phyloP scores from a whole-genome alignment of 768 basidiomycete genomes.

The Suillus placidus region DNA sequence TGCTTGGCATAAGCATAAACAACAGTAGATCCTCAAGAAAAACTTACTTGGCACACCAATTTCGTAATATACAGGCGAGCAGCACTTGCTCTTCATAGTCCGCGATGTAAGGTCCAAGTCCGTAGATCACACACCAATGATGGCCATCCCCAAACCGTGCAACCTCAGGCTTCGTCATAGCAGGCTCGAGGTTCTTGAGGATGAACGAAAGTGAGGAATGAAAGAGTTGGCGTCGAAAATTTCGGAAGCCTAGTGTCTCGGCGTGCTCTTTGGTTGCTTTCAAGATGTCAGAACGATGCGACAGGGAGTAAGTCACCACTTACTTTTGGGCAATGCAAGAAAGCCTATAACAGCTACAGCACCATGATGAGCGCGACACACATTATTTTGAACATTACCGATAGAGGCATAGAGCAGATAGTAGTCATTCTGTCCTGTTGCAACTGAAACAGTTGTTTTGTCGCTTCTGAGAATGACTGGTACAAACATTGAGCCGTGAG shows the following conservation, averaged over 20 bases:
- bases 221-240: no score
- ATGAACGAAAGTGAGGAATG: no score
- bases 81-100: conserved; percentile 44
- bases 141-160: conserved; percentile 12
- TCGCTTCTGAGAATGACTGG: conserved; percentile 17
- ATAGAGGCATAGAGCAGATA: conserved; percentile 15
- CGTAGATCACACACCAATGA: conserved; percentile 32
- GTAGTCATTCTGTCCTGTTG: conserved; percentile 16
- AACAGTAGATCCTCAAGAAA: neutral
- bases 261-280: conserved; percentile 17
- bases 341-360: conserved; percentile 29
- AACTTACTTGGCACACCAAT: conserved; percentile 40
- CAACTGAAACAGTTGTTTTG: conserved; percentile 17
- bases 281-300: neutral
- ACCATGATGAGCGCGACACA: conserved; percentile 10
- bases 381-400: conserved; percentile 15
- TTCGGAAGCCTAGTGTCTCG: conserved; percentile 2
- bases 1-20: conserved; percentile 12
- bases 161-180: no score
- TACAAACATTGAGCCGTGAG: conserved; percentile 16
- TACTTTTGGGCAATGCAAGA: conserved; percentile 34
- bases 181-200: no score
- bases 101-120: conserved; percentile 41
- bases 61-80: conserved; percentile 37
- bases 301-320: conserved; percentile 1